Conservation (phyloP, 2,329 filamentous ascomycete genomes). For the Hypoxylon sp. region DNA sequence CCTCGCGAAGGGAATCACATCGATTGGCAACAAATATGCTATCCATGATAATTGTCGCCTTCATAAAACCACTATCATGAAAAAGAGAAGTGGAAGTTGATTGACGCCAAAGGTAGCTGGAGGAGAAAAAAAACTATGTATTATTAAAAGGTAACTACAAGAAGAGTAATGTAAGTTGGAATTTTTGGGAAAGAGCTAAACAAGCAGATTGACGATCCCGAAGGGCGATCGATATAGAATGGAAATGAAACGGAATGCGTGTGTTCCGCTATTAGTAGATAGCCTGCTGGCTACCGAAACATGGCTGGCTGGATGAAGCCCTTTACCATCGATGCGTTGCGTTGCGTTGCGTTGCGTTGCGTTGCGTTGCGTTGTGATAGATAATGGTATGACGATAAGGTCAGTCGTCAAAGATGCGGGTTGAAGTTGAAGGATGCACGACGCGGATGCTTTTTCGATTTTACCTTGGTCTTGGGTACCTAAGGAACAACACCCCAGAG, state of each 20-base stretch:
- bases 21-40: constrained; percentile 47
- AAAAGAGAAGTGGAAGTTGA: not conserved
- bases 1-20: constrained; percentile 62
- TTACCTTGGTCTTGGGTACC: too few species aligned
- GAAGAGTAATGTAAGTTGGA: constrained; percentile 2
- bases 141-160: too few species aligned
- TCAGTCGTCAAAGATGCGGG: not conserved
- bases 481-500: not conserved
- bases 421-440: constrained; percentile 1
- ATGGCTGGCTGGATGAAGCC: constrained; percentile 32
- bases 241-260: constrained; percentile 21
- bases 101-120: not conserved
- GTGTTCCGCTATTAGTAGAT: constrained; percentile 23
- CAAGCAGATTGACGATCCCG: constrained; percentile 19
- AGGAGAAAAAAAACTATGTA: too few species aligned
- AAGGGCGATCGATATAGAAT: constrained; percentile 24
- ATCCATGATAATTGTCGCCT: constrained; percentile 45
- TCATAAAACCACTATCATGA: not conserved
- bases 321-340: too few species aligned
- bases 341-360: too few species aligned
- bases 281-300: constrained; percentile 30
- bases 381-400: constrained; percentile 19
- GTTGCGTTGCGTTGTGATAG: too few species aligned
- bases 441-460: constrained; percentile 11
- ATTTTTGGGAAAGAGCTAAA: constrained; percentile 12